Percentiles rank a stretch among this genome's conserved stretches.
Evolutionary conservation across 371 early-diverging fungal species (phyloP).

Genomic region (Rhizopus microsporus): DNA sequence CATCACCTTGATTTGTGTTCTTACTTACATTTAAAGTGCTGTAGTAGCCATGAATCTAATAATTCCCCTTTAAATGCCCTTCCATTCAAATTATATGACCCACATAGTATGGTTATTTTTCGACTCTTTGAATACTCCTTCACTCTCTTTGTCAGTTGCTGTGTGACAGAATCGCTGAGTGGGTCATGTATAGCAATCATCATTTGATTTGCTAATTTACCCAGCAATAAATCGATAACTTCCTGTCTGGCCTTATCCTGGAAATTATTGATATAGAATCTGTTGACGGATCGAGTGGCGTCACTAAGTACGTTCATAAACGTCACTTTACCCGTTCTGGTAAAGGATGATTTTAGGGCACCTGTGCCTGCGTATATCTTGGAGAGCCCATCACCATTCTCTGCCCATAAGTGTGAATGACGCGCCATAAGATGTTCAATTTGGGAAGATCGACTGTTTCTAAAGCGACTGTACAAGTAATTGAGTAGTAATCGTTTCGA

Average conservation of each 20-base stretch:
- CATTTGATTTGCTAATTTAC: slow-evolving; percentile 58
- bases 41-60: slow-evolving; percentile 67
- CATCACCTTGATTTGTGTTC: background rate
- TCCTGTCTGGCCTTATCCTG: slow-evolving; percentile 90
- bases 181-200: slow-evolving; percentile 63
- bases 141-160: slow-evolving; percentile 50
- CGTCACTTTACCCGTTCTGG: slow-evolving; percentile 88
- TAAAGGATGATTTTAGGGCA: slow-evolving; percentile 92
- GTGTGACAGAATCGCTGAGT: slow-evolving; percentile 58
- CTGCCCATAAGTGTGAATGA: slow-evolving; percentile 87
- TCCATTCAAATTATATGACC: slow-evolving; percentile 95
- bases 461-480: slow-evolving; percentile 33
- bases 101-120: slow-evolving; percentile 67
- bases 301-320: slow-evolving; percentile 86
- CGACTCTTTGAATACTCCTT: slow-evolving; percentile 58
- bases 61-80: slow-evolving; percentile 64
- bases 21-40: slow-evolving; percentile 48
- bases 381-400: slow-evolving; percentile 94
- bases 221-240: slow-evolving; percentile 85
- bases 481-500: slow-evolving; percentile 41
- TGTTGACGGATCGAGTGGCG: slow-evolving; percentile 88
- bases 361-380: slow-evolving; percentile 98
- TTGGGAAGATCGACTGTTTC: slow-evolving; percentile 9
- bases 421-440: slow-evolving; percentile 33
- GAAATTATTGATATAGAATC: slow-evolving; percentile 93